Base-by-base conservation (phyloP, 2,329 filamentous ascomycete genomes). In the Fusarium guadeloupense region DNA sequence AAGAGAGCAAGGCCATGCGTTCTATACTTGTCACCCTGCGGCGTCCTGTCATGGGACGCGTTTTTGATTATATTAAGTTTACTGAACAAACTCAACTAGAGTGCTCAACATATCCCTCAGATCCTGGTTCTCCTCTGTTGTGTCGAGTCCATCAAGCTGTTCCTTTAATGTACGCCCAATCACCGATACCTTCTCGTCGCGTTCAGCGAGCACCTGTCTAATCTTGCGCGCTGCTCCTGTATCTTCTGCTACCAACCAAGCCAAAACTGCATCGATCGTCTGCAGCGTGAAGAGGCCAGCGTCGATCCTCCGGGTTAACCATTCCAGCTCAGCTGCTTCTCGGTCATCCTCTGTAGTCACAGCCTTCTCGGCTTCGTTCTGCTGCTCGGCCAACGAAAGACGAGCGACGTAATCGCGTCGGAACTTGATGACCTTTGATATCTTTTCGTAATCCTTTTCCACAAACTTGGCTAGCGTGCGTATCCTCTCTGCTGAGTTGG, bases 221-320 rank as follows among this genome's bases (percentile, higher is more conserved):
- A 97, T 86, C 68, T 83, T 89, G 51, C 77, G 80, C 67, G 82
- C 85, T 2, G 92, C 91, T 0, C 91, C 92, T 28, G 81, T 82
- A 69, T 99, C 95, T 76, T 99, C 95, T 1, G 93, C 95, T 8
- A 92, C 83, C 26, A 98, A 81, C 95, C 95, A 99, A 12, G 93
- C 91, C 25, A 99, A 76, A 25, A 95, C 86, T 1, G 93, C 84
- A 77, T 98, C 94, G 39, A 95, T 85, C 3, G 86, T 90, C 78
- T 97, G 92, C 50, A 97, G 76, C 21, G 86, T 89, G 73, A 91
- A 96, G 6, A 98, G 77, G 0, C 95, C 95, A 0, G 91, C 92
- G 62, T 97, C 93, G 14, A 98, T 81, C 41, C 91, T 82, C 45
- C 87, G 81, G 0, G 89, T 87, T 20, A 96, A 82, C 83, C 89